Evolutionary conservation across 345 rosid species (phyloP).

Genomic region (Rhizophora mangle): DNA sequence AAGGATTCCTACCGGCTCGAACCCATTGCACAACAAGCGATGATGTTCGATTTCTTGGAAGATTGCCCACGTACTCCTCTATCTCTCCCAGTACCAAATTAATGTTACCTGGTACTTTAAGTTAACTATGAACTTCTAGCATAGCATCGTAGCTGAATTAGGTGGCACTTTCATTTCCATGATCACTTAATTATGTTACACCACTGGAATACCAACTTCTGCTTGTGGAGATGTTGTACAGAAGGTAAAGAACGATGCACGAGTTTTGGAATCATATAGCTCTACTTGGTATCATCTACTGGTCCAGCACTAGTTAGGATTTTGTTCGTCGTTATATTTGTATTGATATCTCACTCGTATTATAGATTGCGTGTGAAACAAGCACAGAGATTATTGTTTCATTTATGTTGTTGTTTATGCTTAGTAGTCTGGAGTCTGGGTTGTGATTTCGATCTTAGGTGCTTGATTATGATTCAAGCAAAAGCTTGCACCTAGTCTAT

Average conservation of each 20-base stretch:
- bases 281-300: no score
- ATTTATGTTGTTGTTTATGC: no score
- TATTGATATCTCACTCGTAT: no score
- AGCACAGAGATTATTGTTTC: no score
- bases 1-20: slow-evolving; percentile 47
- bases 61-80: neutral
- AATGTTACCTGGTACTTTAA: neutral
- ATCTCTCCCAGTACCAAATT: neutral
- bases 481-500: no score
- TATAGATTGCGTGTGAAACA: no score
- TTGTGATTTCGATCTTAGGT: no score
- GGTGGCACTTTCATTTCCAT: neutral
- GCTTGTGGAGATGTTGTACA: slow-evolving; percentile 1
- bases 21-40: slow-evolving; percentile 52
- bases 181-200: neutral
- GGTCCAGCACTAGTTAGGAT: neutral
- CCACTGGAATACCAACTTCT: neutral
- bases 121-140: neutral
- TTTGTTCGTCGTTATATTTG: no score
- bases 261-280: neutral
- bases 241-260: neutral
- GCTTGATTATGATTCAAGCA: no score
- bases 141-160: no score
- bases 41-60: slow-evolving; percentile 3
- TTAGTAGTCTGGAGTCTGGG: no score